Base-by-base conservation (phyloP, 176 grass and related monocot genomes). In the Bonia amplexicaulis region DNA sequence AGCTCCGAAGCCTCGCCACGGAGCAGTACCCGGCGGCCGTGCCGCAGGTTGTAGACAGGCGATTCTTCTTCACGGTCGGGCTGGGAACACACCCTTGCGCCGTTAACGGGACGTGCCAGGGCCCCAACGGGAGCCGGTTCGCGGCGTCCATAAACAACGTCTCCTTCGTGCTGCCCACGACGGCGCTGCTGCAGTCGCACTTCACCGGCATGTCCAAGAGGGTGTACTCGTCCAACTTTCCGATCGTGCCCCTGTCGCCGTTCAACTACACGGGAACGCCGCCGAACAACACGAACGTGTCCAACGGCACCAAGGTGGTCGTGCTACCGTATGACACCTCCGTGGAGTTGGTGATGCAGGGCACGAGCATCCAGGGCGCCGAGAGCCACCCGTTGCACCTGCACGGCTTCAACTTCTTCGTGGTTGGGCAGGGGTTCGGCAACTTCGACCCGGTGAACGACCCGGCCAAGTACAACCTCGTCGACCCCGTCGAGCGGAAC, bases 331-430 rank as follows among this genome's bases (percentile, higher is more conserved):
- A 84, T 61, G 89, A 82, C 80, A 0, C 86, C 62, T 40, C 2
- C 57, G 89, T 92, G 74, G 87, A 93, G 91, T 77, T 97, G 47
- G 94, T 94, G 82, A 75, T 92, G 72, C 90, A 92, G 87, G 93
- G 87, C 16, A 94, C 90, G 6, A 87, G 82, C 59, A 86, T 93
- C 63, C 57, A 93, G 6, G 73, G 64, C 4, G 80, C 74, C 58
- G 89, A 93, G 87, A 97, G 88, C 89, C 91, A 97, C 85, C 94
- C 94, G 35, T 42, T 93, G 44, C 94, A 96, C 62, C 85, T 93
- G 5, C 91, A 93, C 63, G 94, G 94, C 31, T 93, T 85, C 86
- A 96, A 92, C 86, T 89, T 94, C 81, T 94, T 92, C 73, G 86
- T 91, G 0, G 83, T 93, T 10, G 91, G 90, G 17, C 82, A 80